Evolutionary conservation across 768 basidiomycete species (phyloP).

Genomic region (Chiua virens): DNA sequence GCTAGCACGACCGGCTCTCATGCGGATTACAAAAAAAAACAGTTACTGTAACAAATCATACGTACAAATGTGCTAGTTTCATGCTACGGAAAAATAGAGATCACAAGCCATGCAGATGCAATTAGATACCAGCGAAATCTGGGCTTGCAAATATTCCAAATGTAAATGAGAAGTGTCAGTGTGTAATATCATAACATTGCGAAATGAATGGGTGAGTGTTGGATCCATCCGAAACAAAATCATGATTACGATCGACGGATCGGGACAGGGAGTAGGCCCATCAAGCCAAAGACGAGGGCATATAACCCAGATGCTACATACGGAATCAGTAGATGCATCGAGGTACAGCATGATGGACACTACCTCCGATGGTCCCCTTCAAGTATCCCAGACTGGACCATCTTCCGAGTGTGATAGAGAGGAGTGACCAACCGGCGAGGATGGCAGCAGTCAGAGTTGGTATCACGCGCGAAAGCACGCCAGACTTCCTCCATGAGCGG

Average conservation of each 20-base stretch:
- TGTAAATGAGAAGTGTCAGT: not conserved
- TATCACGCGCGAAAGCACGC: slow-evolving; percentile 64
- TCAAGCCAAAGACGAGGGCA: slow-evolving; percentile 67
- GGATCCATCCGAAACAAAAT: slow-evolving; percentile 27
- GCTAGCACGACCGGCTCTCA: too few relatives aligned
- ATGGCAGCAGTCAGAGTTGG: slow-evolving; percentile 70
- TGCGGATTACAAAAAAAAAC: too few relatives aligned
- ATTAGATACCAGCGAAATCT: slow-evolving; percentile 13
- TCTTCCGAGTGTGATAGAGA: slow-evolving; percentile 61
- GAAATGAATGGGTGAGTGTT: not conserved
- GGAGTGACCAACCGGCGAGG: slow-evolving; percentile 65
- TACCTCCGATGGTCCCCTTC: slow-evolving; percentile 63
- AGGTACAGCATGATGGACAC: slow-evolving; percentile 1
- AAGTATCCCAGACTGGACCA: slow-evolving; percentile 68
- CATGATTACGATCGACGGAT: slow-evolving; percentile 43
- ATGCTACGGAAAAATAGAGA: slow-evolving; percentile 2
- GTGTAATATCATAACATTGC: not conserved
- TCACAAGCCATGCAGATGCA: slow-evolving; percentile 9
- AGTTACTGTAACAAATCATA: too few relatives aligned
- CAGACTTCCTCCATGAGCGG: slow-evolving; percentile 71
- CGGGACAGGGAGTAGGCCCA: slow-evolving; percentile 71
- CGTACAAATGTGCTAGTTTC: too few relatives aligned
- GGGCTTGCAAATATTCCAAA: slow-evolving; percentile 11
- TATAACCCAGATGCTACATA: slow-evolving; percentile 65
- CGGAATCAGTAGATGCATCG: slow-evolving; percentile 1